Conservation (phyloP, 176 grass and related monocot species). For the Typha latifolia region DNA sequence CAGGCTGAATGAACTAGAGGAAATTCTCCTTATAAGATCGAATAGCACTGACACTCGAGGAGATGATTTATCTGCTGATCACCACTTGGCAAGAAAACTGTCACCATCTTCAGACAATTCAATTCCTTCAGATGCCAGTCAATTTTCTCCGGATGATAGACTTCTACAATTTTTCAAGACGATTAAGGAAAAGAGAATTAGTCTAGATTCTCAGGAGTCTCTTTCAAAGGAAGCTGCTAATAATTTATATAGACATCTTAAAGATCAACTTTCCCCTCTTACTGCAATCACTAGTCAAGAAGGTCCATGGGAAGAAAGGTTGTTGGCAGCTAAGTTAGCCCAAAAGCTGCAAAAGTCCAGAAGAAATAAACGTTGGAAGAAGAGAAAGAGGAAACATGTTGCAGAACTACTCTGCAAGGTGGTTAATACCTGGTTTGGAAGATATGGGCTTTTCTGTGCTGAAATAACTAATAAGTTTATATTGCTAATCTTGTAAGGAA, state of each 20-base stretch:
- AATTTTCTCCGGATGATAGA: background rate
- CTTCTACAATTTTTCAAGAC: constrained; percentile 21
- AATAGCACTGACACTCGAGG: constrained; percentile 7
- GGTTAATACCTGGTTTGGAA: background rate
- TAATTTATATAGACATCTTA: constrained; percentile 42
- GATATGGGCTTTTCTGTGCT: background rate
- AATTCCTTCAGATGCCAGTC: no score
- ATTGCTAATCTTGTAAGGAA: background rate
- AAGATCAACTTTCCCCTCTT: constrained; percentile 53
- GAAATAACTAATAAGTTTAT: constrained; percentile 1
- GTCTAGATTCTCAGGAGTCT: constrained; percentile 41
- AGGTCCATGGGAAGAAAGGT: constrained; percentile 55
- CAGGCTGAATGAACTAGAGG: constrained; percentile 70
- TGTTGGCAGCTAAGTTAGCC: constrained; percentile 36
- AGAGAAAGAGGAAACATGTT: constrained; percentile 58
- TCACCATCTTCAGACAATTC: background rate
- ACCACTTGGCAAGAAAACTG: background rate
- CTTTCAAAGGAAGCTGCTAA: constrained; percentile 55
- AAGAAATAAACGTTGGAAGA: constrained; percentile 83
- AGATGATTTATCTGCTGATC: constrained; percentile 8
- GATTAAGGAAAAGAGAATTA: constrained; percentile 36
- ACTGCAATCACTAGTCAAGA: constrained; percentile 25
- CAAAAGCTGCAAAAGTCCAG: constrained; percentile 81
- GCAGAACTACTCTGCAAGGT: constrained; percentile 62
- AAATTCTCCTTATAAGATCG: constrained; percentile 22